Percentiles rank a stretch among this genome's conserved stretches.
phyloP scores from a whole-genome alignment of 805 yeast genomes.

The Sporopachydermia lactativora region DNA sequence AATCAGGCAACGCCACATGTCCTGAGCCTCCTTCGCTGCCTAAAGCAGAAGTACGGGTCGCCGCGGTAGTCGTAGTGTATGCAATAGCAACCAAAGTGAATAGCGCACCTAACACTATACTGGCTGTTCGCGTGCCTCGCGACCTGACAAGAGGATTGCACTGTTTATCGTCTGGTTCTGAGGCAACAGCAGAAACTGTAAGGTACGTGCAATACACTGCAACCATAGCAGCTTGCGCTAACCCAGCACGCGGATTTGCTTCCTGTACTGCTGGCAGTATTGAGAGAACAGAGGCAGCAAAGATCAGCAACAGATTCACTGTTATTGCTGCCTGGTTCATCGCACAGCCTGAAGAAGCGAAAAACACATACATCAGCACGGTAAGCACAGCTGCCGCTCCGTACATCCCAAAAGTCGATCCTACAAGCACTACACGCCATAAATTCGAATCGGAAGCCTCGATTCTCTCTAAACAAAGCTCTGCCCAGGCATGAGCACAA shows the following conservation, averaged over 20 bases:
- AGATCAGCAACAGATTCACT: conserved; percentile 51
- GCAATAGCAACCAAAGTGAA: conserved; percentile 94
- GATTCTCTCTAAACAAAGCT: conserved; percentile 79
- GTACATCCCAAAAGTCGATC: conserved; percentile 85
- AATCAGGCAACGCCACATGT: conserved; percentile 29
- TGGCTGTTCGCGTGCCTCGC: conserved; percentile 77
- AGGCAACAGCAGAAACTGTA: conserved; percentile 82
- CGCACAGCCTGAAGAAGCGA: conserved; percentile 68
- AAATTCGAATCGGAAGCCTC: conserved; percentile 57
- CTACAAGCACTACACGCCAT: conserved; percentile 72
- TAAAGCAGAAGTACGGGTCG: conserved; percentile 55
- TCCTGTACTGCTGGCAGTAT: conserved; percentile 80
- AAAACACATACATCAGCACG: conserved; percentile 65
- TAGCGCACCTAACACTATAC: conserved; percentile 78
- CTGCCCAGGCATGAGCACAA: conserved; percentile 98
- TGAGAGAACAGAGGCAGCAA: conserved; percentile 55
- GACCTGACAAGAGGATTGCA: conserved; percentile 91
- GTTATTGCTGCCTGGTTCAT: conserved; percentile 85
- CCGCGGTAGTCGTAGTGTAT: conserved; percentile 94
- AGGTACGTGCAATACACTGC: conserved; percentile 85
- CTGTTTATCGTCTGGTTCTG: conserved; percentile 87
- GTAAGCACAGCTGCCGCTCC: conserved; percentile 59
- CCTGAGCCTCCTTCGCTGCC: conserved; percentile 23
- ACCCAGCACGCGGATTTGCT: conserved; percentile 85
- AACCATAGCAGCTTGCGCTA: conserved; percentile 95